These are phyloP conservation scores for Plasmodium reichenowi DNA, from an alignment of 169 alveolate species.

Conservation along the genomic window DNA sequence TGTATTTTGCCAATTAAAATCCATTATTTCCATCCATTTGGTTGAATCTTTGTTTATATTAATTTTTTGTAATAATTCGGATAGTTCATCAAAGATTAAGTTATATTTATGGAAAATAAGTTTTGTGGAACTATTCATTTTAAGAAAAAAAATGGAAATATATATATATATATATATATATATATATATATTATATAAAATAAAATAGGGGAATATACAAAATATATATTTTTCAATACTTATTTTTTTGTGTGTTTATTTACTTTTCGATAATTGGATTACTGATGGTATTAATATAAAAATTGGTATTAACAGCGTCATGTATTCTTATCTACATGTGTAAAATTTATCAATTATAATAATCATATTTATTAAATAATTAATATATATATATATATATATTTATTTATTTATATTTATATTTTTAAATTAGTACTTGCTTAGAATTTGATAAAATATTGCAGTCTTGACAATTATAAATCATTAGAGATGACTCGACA, in stretches of 20 bases:
- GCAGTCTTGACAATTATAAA: slow-evolving; percentile 50
- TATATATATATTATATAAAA: not conserved
- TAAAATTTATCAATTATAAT: too few relatives aligned
- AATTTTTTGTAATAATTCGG: slow-evolving; percentile 67
- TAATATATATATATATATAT: not conserved
- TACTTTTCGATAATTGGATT: slow-evolving; percentile 73
- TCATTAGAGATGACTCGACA: slow-evolving; percentile 63
- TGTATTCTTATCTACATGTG: slow-evolving; percentile 66
- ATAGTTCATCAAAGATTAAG: slow-evolving; percentile 59
- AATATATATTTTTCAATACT: not conserved
- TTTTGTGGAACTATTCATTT: slow-evolving; percentile 38
- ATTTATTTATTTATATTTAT: not conserved
- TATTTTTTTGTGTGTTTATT: not conserved
- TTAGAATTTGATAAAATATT: slow-evolving; percentile 63
- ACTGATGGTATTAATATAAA: slow-evolving; percentile 62
- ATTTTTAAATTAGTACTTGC: slow-evolving; percentile 36
- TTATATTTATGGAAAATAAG: slow-evolving; percentile 46
- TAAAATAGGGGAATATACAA: not conserved
- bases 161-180: not conserved
- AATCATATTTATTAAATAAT: not conserved
- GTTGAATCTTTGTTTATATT: slow-evolving; percentile 26
- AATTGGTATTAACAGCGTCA: slow-evolving; percentile 45
- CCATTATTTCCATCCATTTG: slow-evolving; percentile 55
- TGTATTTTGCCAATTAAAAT: slow-evolving; percentile 70
- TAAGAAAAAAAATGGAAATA: not conserved